Percentiles rank a stretch among this genome's conserved stretches.
Conservation (phyloP, 1,284 basidiomycete genomes). For the Cerioporus squamosus region DNA sequence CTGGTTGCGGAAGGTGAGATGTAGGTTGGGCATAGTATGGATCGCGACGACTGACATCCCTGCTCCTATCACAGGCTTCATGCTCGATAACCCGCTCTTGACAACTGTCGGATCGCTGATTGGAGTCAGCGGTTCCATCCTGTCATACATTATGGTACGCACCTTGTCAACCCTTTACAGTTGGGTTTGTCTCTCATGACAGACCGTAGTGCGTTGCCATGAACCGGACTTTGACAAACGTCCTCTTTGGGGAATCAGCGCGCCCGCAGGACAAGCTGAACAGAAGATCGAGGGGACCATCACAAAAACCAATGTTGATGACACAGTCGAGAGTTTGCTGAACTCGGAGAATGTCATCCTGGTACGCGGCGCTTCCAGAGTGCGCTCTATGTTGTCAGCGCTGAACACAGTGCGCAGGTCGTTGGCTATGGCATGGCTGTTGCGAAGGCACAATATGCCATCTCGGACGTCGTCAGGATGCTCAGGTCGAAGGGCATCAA, state of each 20-base stretch:
- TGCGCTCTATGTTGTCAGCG: neutral
- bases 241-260: conserved; percentile 81
- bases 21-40: neutral
- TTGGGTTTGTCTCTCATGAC: conserved; percentile 3
- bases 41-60: neutral
- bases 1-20: conserved; percentile 81
- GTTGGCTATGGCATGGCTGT: conserved; percentile 91
- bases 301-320: conserved; percentile 77
- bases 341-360: conserved; percentile 86
- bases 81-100: conserved; percentile 84
- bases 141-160: conserved; percentile 87
- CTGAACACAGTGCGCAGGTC: conserved; percentile 49
- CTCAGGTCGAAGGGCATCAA: conserved; percentile 75
- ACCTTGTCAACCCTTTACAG: conserved; percentile 5
- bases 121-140: conserved; percentile 86
- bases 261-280: conserved; percentile 54
- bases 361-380: conserved; percentile 40
- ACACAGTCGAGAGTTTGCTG: conserved; percentile 74
- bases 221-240: conserved; percentile 81
- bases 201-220: conserved; percentile 78
- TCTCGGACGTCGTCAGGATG: conserved; percentile 78
- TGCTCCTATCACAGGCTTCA: conserved; percentile 58
- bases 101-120: conserved; percentile 84
- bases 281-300: conserved; percentile 83
- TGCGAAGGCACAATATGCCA: conserved; percentile 86